These are phyloP conservation scores for Trametes polyzona DNA, from an alignment of 1,284 basidiomycete genomes.

Conservation along the genomic window DNA sequence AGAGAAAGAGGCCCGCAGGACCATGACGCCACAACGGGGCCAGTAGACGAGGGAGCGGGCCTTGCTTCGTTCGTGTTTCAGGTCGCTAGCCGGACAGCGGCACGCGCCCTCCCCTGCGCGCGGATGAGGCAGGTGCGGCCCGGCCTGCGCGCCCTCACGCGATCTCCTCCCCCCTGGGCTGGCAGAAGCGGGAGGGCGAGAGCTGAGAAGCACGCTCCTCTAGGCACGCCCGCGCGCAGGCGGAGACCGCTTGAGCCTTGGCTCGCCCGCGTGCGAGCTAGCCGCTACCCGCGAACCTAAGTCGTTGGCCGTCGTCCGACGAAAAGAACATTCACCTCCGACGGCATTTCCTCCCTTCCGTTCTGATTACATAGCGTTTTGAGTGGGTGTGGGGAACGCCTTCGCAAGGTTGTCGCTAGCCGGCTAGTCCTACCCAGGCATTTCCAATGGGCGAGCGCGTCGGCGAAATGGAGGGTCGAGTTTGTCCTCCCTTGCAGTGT, in stretches of 20 bases:
- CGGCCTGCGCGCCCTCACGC: background rate
- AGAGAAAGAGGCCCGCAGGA: background rate
- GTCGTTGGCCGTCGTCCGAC: too few species aligned
- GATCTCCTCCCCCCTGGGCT: background rate
- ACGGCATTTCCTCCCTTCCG: background rate
- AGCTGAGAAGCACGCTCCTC: slow-evolving; percentile 11
- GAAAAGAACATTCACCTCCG: too few species aligned
- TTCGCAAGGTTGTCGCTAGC: slow-evolving; percentile 4
- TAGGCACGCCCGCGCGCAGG: slow-evolving; percentile 3
- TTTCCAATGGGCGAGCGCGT: background rate
- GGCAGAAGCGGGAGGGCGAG: slow-evolving; percentile 14
- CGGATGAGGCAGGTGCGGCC: slow-evolving; percentile 18
- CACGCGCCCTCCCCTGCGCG: slow-evolving; percentile 13
- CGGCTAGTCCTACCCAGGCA: slow-evolving; percentile 3
- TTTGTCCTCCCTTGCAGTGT: background rate
- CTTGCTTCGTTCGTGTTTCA: slow-evolving; percentile 28
- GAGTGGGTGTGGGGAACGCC: background rate
- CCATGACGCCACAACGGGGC: slow-evolving; percentile 25
- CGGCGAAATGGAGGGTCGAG: background rate
- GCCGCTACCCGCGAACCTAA: slow-evolving; percentile 16
- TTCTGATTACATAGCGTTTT: slow-evolving; percentile 10
- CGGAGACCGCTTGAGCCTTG: background rate
- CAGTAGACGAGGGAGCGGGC: slow-evolving; percentile 14
- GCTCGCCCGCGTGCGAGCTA: slow-evolving; percentile 12
- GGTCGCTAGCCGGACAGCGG: slow-evolving; percentile 29